Evolutionary conservation across 345 rosid species (phyloP).

Genomic region (Syzygium aqueum): DNA sequence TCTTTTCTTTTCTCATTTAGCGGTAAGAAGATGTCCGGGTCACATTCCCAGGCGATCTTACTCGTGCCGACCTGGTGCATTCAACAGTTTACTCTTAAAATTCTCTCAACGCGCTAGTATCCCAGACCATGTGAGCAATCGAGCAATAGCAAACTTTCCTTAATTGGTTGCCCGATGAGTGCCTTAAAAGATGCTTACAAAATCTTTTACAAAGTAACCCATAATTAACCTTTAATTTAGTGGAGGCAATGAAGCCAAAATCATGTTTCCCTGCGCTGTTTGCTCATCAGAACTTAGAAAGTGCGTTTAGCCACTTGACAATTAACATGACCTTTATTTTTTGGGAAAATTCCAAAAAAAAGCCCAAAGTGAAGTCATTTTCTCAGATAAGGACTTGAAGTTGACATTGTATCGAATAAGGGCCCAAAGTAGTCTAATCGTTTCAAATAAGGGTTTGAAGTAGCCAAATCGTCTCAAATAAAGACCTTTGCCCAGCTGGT

Average conservation of each 20-base stretch:
- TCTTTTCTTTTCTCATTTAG: neutral
- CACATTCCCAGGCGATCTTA: neutral
- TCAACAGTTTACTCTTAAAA: neutral
- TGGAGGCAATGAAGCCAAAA: neutral
- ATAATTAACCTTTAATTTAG: neutral
- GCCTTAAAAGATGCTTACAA: neutral
- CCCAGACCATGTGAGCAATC: neutral
- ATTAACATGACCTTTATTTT: neutral
- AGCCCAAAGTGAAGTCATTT: no score
- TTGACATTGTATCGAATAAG: no score
- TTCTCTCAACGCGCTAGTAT: neutral
- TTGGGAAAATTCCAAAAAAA: no score
- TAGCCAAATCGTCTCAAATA: no score
- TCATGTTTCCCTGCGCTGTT: neutral
- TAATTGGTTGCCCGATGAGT: neutral
- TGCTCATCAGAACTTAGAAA: neutral
- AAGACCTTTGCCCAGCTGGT: no score
- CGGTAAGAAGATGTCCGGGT: neutral
- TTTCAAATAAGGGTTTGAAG: no score
- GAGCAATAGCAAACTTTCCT: neutral
- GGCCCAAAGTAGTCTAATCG: no score
- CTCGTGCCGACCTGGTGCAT: neutral
- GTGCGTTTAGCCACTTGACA: neutral
- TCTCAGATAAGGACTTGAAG: no score
- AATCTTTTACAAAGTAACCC: neutral